Conservation (phyloP, 371 early-diverging fungal genomes). For the Chytridium lagenaria region DNA sequence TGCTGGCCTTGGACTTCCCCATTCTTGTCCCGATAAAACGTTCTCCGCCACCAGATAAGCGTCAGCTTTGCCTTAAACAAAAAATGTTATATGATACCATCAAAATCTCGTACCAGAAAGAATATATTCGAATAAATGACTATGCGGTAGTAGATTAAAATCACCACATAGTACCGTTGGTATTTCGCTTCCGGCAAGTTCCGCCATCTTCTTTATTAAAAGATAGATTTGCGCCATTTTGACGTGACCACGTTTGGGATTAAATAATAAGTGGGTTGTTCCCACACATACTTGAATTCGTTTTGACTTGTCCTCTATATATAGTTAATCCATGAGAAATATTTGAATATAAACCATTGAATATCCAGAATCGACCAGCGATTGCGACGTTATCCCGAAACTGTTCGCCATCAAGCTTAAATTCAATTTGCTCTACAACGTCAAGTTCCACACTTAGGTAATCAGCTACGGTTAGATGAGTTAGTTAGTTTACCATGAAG, state of each 20-base stretch:
- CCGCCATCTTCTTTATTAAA: background rate
- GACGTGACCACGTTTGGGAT: conserved; percentile 31
- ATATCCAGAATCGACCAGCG: background rate
- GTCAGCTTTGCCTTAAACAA: conserved; percentile 24
- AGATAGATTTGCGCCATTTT: conserved; percentile 36
- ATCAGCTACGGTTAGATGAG: too few species aligned
- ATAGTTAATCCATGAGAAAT: background rate
- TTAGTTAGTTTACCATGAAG: background rate
- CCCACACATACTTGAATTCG: conserved; percentile 17
- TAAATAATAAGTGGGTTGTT: conserved; percentile 44
- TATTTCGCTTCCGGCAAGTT: background rate
- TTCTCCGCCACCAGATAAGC: conserved; percentile 26
- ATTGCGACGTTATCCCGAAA: conserved; percentile 31
- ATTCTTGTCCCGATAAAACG: conserved; percentile 19
- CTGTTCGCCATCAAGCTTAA: too few species aligned
- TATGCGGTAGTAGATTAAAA: conserved; percentile 32
- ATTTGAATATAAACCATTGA: background rate
- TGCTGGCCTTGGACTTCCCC: background rate
- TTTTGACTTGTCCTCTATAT: background rate
- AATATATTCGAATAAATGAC: conserved; percentile 7
- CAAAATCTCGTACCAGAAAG: background rate
- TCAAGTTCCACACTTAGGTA: too few species aligned
- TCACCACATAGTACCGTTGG: conserved; percentile 31
- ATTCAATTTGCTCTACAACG: too few species aligned
- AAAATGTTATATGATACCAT: background rate